Evolutionary conservation across 2,329 filamentous ascomycete genomes (phyloP).

Genomic region (Colletotrichum scovillei): DNA sequence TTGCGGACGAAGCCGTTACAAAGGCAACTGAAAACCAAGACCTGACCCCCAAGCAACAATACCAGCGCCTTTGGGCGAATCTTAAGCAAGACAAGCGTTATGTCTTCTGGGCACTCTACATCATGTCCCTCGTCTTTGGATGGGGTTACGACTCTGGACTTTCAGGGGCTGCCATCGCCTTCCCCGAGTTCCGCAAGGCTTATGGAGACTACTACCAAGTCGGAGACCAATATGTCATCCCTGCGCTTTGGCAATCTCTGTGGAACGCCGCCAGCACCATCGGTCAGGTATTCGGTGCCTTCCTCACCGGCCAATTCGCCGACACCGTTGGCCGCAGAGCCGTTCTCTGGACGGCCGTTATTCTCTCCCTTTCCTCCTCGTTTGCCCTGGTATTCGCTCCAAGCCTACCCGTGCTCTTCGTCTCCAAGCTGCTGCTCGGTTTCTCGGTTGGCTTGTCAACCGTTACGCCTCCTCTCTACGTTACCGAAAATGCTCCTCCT

Average conservation of each 20-base stretch:
- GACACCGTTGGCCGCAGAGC: neutral
- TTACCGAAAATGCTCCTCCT: constrained; percentile 42
- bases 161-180: constrained; percentile 48
- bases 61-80: neutral
- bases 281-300: neutral
- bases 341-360: neutral
- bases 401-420: neutral
- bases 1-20: neutral
- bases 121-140: constrained; percentile 47
- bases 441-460: neutral
- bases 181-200: constrained; percentile 45
- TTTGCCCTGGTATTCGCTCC: neutral
- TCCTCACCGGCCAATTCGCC: neutral
- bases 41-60: neutral
- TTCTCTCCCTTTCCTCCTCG: neutral
- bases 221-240: neutral
- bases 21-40: neutral
- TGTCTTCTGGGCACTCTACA: constrained; percentile 43
- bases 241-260: neutral
- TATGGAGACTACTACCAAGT: neutral
- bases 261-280: neutral
- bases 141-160: constrained; percentile 51
- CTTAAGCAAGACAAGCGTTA: constrained; percentile 42
- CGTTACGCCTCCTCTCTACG: neutral
- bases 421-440: neutral